These are phyloP conservation scores for Diaporthe batatas DNA, from an alignment of 2,329 filamentous ascomycete genomes.

Conservation along the genomic window DNA sequence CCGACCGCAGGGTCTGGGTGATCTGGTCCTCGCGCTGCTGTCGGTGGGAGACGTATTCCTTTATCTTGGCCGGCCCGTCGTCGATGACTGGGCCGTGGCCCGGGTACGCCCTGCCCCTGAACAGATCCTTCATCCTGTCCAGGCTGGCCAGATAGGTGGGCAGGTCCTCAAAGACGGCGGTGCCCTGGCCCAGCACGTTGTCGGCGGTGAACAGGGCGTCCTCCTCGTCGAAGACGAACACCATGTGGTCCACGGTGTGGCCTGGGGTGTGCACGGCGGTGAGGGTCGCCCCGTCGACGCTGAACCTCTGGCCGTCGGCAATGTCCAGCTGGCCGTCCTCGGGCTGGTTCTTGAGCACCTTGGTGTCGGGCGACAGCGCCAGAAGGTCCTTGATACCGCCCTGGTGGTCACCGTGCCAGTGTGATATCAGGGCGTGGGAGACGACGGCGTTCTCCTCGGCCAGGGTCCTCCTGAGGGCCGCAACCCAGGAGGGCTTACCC, in stretches of 20 bases:
- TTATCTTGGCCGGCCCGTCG: constrained; percentile 78
- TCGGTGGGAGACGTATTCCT: constrained; percentile 87
- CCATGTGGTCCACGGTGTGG: constrained; percentile 80
- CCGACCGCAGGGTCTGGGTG: constrained; percentile 70
- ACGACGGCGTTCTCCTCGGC: constrained; percentile 76
- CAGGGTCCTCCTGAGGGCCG: constrained; percentile 74
- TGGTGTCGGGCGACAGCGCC: constrained; percentile 69
- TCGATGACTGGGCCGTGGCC: constrained; percentile 87
- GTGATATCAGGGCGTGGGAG: constrained; percentile 81
- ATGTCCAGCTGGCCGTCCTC: constrained; percentile 55
- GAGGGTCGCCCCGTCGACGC: constrained; percentile 68
- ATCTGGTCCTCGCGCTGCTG: constrained; percentile 85
- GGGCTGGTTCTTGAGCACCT: constrained; percentile 72
- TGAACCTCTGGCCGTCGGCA: constrained; percentile 63
- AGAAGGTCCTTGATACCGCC: constrained; percentile 80
- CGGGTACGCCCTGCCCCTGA: constrained; percentile 81
- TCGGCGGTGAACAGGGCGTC: constrained; percentile 80
- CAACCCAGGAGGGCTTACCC: constrained; percentile 80
- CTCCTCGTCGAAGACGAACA: constrained; percentile 71
- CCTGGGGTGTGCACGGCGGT: constrained; percentile 75
- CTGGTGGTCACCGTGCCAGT: constrained; percentile 93
- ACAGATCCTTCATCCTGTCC: constrained; percentile 70
- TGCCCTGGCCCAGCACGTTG: constrained; percentile 81
- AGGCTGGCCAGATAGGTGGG: constrained; percentile 72
- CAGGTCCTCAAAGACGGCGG: constrained; percentile 79